phyloP scores from a whole-genome alignment of 805 yeast genomes.

The Candida verbasci region DNA sequence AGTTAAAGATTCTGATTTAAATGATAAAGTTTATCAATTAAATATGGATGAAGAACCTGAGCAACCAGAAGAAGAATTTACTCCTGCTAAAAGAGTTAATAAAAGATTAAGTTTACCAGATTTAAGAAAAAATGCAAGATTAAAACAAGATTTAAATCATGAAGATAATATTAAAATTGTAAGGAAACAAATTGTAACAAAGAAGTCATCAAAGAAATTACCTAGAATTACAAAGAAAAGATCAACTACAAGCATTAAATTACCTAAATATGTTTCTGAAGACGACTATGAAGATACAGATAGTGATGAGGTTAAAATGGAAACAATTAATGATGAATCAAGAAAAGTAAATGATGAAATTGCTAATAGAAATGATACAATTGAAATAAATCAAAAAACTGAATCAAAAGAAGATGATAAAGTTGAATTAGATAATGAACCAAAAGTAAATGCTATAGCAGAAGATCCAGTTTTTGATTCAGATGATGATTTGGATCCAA shows the following conservation, averaged over 20 bases:
- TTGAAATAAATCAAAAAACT: not conserved
- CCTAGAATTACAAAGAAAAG: not conserved
- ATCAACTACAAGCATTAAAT: not conserved
- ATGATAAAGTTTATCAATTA: constrained; percentile 3
- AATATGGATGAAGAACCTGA: not conserved
- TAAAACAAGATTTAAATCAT: constrained; percentile 1
- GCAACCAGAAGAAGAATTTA: not conserved
- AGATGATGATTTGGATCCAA: too few species aligned
- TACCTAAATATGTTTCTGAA: too few species aligned
- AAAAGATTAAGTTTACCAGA: constrained; percentile 1
- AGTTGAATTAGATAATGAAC: too few species aligned
- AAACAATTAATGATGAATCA: not conserved
- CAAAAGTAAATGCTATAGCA: too few species aligned
- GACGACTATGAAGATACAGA: not conserved
- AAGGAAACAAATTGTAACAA: not conserved
- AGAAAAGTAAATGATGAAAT: too few species aligned
- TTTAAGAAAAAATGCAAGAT: not conserved
- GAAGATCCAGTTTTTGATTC: too few species aligned
- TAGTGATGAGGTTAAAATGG: not conserved
- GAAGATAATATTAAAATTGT: not conserved
- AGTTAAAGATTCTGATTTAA: constrained; percentile 9
- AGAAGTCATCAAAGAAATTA: not conserved
- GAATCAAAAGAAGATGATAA: too few species aligned
- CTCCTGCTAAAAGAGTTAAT: not conserved
- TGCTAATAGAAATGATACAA: too few species aligned